Conservation (phyloP, 2,329 filamentous ascomycete genomes). For the Lasiodiplodia sp. region DNA sequence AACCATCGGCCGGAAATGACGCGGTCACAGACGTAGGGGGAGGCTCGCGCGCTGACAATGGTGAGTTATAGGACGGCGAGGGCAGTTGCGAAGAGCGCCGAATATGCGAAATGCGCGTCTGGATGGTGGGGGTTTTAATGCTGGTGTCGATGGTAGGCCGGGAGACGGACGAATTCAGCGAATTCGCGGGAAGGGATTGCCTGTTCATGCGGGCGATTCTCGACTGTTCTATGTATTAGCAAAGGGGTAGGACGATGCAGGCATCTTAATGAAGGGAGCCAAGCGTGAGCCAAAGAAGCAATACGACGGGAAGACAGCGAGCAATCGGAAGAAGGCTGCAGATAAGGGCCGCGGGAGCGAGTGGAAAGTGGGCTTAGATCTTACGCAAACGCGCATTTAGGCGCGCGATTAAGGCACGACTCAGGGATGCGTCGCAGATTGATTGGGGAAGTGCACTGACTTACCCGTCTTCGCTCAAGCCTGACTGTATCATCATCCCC, state of each 20-base stretch:
- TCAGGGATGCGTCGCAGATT: conserved; percentile 25
- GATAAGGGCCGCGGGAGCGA: conserved; percentile 16
- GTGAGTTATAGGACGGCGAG: conserved; percentile 35
- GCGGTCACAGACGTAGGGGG: conserved; percentile 19
- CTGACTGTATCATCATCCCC: conserved; percentile 39
- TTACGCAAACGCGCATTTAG: conserved; percentile 25
- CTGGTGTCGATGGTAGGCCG: conserved; percentile 39
- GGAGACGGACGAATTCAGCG: conserved; percentile 37
- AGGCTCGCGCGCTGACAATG: conserved; percentile 22
- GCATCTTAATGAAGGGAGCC: conserved; percentile 27
- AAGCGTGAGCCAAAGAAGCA: conserved; percentile 19
- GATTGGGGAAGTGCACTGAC: conserved; percentile 32
- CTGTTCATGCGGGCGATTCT: conserved; percentile 46
- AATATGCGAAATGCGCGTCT: conserved; percentile 39
- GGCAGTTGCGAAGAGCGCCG: conserved; percentile 45
- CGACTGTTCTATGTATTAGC: conserved; percentile 37
- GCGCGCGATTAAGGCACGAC: conserved; percentile 27
- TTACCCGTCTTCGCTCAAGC: conserved; percentile 43
- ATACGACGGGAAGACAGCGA: background rate
- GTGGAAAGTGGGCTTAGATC: conserved; percentile 21
- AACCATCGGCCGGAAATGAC: conserved; percentile 13
- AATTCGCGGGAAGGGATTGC: conserved; percentile 44
- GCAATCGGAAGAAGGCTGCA: conserved; percentile 22
- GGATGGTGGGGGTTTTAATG: conserved; percentile 40
- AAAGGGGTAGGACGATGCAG: conserved; percentile 5